Conservation (phyloP, 1,284 basidiomycete genomes). For the Ceratobasidium theobromae region DNA sequence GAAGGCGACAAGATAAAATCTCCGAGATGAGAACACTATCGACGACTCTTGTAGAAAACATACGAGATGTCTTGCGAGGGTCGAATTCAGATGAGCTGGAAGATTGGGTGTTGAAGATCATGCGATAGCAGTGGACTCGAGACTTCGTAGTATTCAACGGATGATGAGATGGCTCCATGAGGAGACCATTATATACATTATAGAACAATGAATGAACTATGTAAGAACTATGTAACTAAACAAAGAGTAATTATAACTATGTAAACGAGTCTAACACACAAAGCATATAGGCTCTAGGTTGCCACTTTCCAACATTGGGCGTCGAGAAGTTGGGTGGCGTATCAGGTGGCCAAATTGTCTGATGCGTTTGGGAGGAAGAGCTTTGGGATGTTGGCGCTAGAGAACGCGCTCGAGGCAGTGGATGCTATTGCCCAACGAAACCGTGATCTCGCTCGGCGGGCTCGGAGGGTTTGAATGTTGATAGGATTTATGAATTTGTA, state of each 20-base stretch:
- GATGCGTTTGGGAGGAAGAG: slow-evolving; percentile 61
- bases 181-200: no score
- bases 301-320: no score
- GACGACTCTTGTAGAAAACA: slow-evolving; percentile 34
- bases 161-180: no score
- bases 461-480: background rate
- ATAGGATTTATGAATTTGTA: background rate
- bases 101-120: no score
- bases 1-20: slow-evolving; percentile 61
- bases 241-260: no score
- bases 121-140: no score
- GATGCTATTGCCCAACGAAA: slow-evolving; percentile 17
- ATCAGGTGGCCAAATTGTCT: slow-evolving; percentile 54
- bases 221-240: no score
- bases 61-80: slow-evolving; percentile 30
- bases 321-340: slow-evolving; percentile 61
- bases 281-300: no score
- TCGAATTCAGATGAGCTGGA: slow-evolving; percentile 42
- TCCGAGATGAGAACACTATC: slow-evolving; percentile 64
- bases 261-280: no score
- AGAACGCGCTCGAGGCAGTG: slow-evolving; percentile 23
- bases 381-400: slow-evolving; percentile 66
- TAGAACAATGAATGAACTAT: no score
- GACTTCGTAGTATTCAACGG: no score
- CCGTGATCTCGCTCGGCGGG: background rate